phyloP scores from a whole-genome alignment of 108 stramenopile species.

The Aurantiochytrium sp. region DNA sequence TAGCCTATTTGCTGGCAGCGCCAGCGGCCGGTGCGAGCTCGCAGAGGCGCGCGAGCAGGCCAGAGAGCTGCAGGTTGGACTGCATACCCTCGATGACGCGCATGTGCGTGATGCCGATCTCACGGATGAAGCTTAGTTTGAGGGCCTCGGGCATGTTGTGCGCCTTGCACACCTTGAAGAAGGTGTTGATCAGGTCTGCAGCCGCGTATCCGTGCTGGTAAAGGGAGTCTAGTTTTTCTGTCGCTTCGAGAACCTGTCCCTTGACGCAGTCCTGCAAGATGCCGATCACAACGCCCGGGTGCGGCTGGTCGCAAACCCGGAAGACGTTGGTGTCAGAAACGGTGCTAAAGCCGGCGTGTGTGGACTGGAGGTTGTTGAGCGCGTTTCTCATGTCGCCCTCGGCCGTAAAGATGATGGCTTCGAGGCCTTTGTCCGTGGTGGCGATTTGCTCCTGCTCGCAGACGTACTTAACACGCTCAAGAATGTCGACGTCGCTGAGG shows the following conservation, averaged over 20 bases:
- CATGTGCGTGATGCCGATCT: slow-evolving; percentile 92
- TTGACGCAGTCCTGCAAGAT: slow-evolving; percentile 67
- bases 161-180: slow-evolving; percentile 79
- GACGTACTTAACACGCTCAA: slow-evolving; percentile 76
- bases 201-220: slow-evolving; percentile 73
- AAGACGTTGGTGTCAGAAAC: slow-evolving; percentile 86
- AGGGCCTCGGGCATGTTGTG: slow-evolving; percentile 66
- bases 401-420: slow-evolving; percentile 95
- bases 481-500: slow-evolving; percentile 80
- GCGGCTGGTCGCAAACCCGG: slow-evolving; percentile 99
- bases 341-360: slow-evolving; percentile 71
- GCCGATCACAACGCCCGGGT: slow-evolving; percentile 76
- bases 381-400: slow-evolving; percentile 99
- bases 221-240: slow-evolving; percentile 52
- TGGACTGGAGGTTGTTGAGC: slow-evolving; percentile 92
- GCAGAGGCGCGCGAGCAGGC: slow-evolving; percentile 74
- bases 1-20: too few relatives aligned
- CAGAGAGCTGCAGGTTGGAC: slow-evolving; percentile 74
- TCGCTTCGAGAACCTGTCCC: slow-evolving; percentile 66
- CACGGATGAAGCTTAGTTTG: slow-evolving; percentile 77
- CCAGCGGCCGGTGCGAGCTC: background rate
- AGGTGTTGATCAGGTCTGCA: slow-evolving; percentile 85
- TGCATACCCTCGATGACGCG: slow-evolving; percentile 78
- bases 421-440: slow-evolving; percentile 78
- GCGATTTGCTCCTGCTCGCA: slow-evolving; percentile 77